phyloP scores from a whole-genome alignment of 1,284 basidiomycete genomes.

The Ceratobasidium sp. region DNA sequence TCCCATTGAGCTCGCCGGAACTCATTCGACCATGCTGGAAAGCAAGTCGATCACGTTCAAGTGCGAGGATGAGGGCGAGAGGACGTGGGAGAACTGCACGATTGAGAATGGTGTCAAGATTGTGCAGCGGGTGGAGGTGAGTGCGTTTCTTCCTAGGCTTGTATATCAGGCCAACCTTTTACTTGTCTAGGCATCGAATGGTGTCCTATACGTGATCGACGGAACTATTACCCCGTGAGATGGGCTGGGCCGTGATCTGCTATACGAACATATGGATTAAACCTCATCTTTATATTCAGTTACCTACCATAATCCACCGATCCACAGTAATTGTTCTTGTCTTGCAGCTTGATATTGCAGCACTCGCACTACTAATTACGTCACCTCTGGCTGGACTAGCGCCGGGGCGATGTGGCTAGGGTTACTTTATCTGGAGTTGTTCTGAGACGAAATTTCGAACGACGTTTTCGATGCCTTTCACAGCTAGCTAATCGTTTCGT shows the following conservation, averaged over 20 bases:
- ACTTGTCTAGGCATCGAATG: slow-evolving; percentile 40
- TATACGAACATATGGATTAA: slow-evolving; percentile 8
- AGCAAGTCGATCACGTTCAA: slow-evolving; percentile 36
- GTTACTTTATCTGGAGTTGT: too few relatives aligned
- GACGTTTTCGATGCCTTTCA: too few relatives aligned
- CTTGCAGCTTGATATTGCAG: not conserved
- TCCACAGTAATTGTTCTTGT: not conserved
- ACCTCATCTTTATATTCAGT: not conserved
- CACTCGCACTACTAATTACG: too few relatives aligned
- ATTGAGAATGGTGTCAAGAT: slow-evolving; percentile 41
- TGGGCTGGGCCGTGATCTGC: not conserved
- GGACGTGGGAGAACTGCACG: slow-evolving; percentile 43
- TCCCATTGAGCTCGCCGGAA: slow-evolving; percentile 40
- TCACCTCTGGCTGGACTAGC: not conserved
- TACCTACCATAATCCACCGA: not conserved
- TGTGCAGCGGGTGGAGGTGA: slow-evolving; percentile 30
- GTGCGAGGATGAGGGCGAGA: slow-evolving; percentile 22
- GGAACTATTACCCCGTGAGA: slow-evolving; percentile 39
- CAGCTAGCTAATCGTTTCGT: too few relatives aligned
- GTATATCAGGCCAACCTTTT: not conserved
- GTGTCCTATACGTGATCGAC: slow-evolving; percentile 46
- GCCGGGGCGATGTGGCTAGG: not conserved
- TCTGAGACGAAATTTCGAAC: too few relatives aligned
- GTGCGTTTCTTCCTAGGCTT: not conserved
- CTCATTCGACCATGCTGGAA: slow-evolving; percentile 42